Evolutionary conservation across 768 basidiomycete genomes (phyloP).

Genomic region (Russula abietina): DNA sequence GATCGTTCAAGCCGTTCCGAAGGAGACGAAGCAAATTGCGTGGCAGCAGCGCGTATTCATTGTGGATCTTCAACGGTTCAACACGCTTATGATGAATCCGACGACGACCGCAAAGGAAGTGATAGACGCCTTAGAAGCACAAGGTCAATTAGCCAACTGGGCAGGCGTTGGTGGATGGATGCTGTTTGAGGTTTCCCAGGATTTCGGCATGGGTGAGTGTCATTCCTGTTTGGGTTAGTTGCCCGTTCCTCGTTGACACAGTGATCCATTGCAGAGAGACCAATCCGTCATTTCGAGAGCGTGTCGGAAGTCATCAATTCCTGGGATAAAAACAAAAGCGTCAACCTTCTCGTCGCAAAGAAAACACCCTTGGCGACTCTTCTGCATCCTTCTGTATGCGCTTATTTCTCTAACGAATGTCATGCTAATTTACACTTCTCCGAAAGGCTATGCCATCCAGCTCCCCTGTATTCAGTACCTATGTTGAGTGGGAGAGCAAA

Average conservation of each 20-base stretch:
- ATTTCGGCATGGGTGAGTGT: constrained; percentile 83
- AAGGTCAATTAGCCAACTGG: constrained; percentile 61
- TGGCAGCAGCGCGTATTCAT: constrained; percentile 73
- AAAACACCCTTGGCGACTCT: constrained; percentile 57
- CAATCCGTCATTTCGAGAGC: constrained; percentile 83
- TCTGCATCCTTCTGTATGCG: constrained; percentile 53
- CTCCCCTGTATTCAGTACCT: constrained; percentile 46
- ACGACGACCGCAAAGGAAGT: constrained; percentile 70
- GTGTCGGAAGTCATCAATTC: constrained; percentile 71
- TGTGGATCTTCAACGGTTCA: constrained; percentile 67
- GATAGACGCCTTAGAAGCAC: constrained; percentile 53
- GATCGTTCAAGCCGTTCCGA: neutral
- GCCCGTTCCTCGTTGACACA: neutral
- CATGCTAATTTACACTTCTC: constrained; percentile 26
- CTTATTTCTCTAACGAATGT: constrained; percentile 12
- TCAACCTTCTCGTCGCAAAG: constrained; percentile 78
- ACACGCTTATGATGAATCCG: constrained; percentile 63
- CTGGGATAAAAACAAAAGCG: constrained; percentile 79
- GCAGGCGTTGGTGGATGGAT: constrained; percentile 71
- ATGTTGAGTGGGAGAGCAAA: constrained; percentile 85
- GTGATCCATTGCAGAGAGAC: constrained; percentile 57
- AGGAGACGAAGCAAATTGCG: constrained; percentile 25
- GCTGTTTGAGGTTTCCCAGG: constrained; percentile 83
- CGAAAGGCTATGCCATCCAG: constrained; percentile 46
- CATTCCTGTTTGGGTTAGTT: neutral